Base-by-base conservation (phyloP, 352 stramenopile species). In the Phytophthora pistaciae region DNA sequence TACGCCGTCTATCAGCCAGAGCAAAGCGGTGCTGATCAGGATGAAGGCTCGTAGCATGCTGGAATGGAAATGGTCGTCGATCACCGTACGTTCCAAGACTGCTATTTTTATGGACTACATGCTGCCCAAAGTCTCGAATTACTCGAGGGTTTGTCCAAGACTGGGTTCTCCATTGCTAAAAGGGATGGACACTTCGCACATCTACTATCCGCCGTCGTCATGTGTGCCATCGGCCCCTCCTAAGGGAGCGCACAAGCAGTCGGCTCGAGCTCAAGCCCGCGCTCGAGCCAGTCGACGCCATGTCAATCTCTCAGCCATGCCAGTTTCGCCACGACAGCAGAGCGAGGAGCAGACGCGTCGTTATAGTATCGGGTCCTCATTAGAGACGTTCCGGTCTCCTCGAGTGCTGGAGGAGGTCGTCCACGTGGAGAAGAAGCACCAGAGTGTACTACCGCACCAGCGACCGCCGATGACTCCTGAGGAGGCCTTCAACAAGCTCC, bases 301-400 rank as follows among this genome's bases (percentile, higher is more conserved):
- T 56, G 50, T 62, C 18, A 73, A 65, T 36, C 59, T 69, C 40
- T 23, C 61, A 11, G 33, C 38, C 2, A 59, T 66, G 40, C 54
- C 55, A 31, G 49, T 18, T 36, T 60, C 42, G 9, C 23, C 62
- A 36, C 21, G 49, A 48, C 31, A 38, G 5, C 20, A 75, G 50
- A 5, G 10, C 31, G 50, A 65, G 11, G 27, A 56, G 3, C n/a
- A 63, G 13, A 62, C 21, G 13, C 20, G n/a, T 53, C 44, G 16
- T 21, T 58, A 66, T 11, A 52, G 14, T 60, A 0, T 63, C 18
- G 50, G 50, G 29, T 31, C 55, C 9, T 5, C 57, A 5, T 27
- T 27, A n/a, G 69, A 75, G 13, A 56, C 50, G 13, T 84, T 88
- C 27, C 70, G 73, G 21, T 88, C 78, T 16, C 53, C 63, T 29